Base-by-base conservation (phyloP, 345 rosid genomes). In the Brassica cretica region DNA sequence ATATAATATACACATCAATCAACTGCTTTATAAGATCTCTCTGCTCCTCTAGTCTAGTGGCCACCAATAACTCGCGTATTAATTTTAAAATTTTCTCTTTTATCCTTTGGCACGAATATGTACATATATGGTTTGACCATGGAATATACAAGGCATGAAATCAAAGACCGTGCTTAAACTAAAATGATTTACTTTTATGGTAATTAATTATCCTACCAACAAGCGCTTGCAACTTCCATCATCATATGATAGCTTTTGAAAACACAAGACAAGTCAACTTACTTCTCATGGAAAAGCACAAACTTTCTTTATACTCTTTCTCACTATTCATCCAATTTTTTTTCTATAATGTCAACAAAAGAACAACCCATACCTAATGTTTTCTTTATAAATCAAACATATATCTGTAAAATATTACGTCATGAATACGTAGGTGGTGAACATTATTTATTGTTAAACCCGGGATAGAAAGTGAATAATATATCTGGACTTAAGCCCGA, bases 21-120 rank as follows among this genome's bases (percentile, higher is more conserved):
- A 71, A 29, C 37, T 72, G 9, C 56, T 76, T 70, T 70, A 6
- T 11, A 76, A 70, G 49, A 71, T 64, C 35, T 71, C 68, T 69
- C 72, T 46, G 10, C 56, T 62, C 46, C 75, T 70, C 70, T 24
- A 51, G 30, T 77, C 73, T 66, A 73, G 73, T 78, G 77, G 16
- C 64, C 82, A 61, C 69, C 70, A 73, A 61, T 60, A 72, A 63
- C 29, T 35, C 21, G 30, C 25, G 1, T 77, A 24, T 6, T 29
- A 14, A 30, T 37, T 37, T 71, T n/a, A 39, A 29, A 18, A 19
- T 21, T 30, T 19, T 66, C 35, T 19, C 16, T 16, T 46, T 27
- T 44, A 49, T 24, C 51, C n/a, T 63, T 15, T 6, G 8, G 19
- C 2, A 39, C 11, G 9, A 58, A 25, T 44, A 63, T 16, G 8